A percentile compares a stretch with the other conserved stretches of the same genome.
Evolutionary conservation across 2,329 filamentous ascomycete genomes (phyloP).

Genomic region (Dothideomycetes sp.): DNA sequence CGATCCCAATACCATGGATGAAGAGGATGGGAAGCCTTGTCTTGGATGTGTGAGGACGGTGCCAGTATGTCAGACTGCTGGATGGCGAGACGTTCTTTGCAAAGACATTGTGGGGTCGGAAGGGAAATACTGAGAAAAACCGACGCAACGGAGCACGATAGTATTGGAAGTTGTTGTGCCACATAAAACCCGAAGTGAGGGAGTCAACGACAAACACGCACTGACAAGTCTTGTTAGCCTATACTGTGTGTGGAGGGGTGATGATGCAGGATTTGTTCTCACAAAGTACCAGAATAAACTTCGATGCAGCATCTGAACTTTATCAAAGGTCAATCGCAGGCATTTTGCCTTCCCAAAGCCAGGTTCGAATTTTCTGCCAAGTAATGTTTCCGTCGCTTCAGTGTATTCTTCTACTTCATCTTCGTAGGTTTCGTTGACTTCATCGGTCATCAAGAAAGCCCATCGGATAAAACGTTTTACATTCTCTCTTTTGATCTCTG

Average conservation of each 20-base stretch:
- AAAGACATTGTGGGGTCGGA: constrained; percentile 41
- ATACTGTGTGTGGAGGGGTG: too few species aligned
- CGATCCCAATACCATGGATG: constrained; percentile 61
- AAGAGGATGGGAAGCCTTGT: constrained; percentile 52
- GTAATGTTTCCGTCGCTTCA: constrained; percentile 39
- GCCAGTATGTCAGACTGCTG: constrained; percentile 50
- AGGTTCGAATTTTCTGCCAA: constrained; percentile 39
- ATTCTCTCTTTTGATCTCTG: constrained; percentile 56
- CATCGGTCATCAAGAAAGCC: constrained; percentile 49
- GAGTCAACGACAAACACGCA: constrained; percentile 5
- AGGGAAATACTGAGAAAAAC: constrained; percentile 46
- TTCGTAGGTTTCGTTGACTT: constrained; percentile 33
- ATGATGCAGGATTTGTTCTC: background rate
- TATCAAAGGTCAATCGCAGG: constrained; percentile 55
- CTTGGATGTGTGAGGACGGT: constrained; percentile 50
- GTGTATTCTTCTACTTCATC: constrained; percentile 47
- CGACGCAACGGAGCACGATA: constrained; percentile 11
- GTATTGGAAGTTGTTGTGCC: constrained; percentile 14
- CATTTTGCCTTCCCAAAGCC: constrained; percentile 47
- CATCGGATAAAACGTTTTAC: constrained; percentile 56
- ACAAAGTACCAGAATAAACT: constrained; percentile 9
- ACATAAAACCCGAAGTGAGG: background rate
- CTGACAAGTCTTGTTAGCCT: too few species aligned
- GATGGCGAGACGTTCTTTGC: constrained; percentile 38
- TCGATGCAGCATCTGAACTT: constrained; percentile 7